A percentile compares a stretch with the other conserved stretches of the same genome.
These are phyloP conservation scores for Moesziomyces antarcticus DNA, from an alignment of 1,284 basidiomycete genomes.

Conservation along the genomic window DNA sequence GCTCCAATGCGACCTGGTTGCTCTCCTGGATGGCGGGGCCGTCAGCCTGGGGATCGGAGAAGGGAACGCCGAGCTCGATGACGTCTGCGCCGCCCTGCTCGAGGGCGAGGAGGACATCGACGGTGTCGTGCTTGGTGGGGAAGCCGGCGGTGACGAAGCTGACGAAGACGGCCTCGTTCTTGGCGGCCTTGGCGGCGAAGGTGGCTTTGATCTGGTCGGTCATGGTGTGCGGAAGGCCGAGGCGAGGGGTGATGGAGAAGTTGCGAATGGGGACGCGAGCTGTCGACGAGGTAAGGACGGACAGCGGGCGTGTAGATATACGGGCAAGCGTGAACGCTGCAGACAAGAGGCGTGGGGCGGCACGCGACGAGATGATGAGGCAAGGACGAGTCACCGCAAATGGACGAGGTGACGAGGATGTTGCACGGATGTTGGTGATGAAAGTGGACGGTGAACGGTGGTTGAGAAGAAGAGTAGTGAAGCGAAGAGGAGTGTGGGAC, in stretches of 20 bases:
- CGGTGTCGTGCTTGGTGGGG: slow-evolving; percentile 74
- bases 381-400: slow-evolving; percentile 28
- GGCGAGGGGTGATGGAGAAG: not conserved
- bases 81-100: slow-evolving; percentile 92
- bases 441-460: slow-evolving; percentile 6
- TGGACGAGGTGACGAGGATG: slow-evolving; percentile 16
- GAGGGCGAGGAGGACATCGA: slow-evolving; percentile 88
- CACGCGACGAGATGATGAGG: slow-evolving; percentile 14
- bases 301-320: not conserved
- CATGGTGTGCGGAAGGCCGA: slow-evolving; percentile 33
- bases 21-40: slow-evolving; percentile 86
- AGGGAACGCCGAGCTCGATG: slow-evolving; percentile 92
- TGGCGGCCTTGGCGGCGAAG: slow-evolving; percentile 56
- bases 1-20: slow-evolving; percentile 71
- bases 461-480: too few relatives aligned
- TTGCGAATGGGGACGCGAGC: slow-evolving; percentile 4
- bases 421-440: not conserved
- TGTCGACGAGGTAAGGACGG: not conserved
- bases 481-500: too few relatives aligned
- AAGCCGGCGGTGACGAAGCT: slow-evolving; percentile 66
- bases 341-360: slow-evolving; percentile 2
- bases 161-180: slow-evolving; percentile 66
- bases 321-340: slow-evolving; percentile 6
- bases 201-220: slow-evolving; percentile 59
- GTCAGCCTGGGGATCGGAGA: slow-evolving; percentile 96